Conservation (phyloP, 2,329 filamentous ascomycete genomes). For the Monilinia vaccinii-corymbosi region DNA sequence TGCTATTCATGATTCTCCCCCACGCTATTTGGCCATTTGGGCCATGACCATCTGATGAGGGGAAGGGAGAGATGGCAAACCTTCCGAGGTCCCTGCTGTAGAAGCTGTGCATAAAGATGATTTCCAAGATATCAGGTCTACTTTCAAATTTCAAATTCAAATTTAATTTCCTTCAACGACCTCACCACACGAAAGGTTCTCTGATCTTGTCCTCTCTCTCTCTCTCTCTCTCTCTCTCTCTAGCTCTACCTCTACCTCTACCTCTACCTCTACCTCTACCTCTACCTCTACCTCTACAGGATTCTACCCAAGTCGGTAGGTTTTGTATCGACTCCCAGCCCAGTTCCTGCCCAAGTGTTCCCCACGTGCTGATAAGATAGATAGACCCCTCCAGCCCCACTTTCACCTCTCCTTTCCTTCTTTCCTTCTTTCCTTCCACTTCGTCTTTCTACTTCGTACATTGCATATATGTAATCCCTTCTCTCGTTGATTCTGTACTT, state of each 20-base stretch:
- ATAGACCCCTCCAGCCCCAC: neutral
- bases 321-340: neutral
- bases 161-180: too few relatives aligned
- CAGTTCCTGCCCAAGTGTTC: neutral
- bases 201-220: neutral
- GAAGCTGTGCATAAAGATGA: neutral
- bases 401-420: neutral
- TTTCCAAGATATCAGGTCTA: neutral
- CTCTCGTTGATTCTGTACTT: neutral
- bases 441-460: neutral
- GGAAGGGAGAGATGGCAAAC: neutral
- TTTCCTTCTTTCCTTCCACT: neutral
- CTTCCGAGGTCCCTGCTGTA: neutral
- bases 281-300: too few relatives aligned
- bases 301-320: too few relatives aligned
- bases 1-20: neutral
- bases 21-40: too few relatives aligned
- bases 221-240: too few relatives aligned
- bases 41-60: neutral
- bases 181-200: neutral
- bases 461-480: neutral
- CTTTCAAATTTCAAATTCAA: too few relatives aligned
- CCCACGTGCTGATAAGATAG: slow-evolving; percentile 14
- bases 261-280: too few relatives aligned
- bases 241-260: too few relatives aligned